Evolutionary conservation across 2,329 filamentous ascomycete genomes (phyloP), one percentile per base, ranked within the genome.

Genomic region (Fusarium palustre): DNA sequence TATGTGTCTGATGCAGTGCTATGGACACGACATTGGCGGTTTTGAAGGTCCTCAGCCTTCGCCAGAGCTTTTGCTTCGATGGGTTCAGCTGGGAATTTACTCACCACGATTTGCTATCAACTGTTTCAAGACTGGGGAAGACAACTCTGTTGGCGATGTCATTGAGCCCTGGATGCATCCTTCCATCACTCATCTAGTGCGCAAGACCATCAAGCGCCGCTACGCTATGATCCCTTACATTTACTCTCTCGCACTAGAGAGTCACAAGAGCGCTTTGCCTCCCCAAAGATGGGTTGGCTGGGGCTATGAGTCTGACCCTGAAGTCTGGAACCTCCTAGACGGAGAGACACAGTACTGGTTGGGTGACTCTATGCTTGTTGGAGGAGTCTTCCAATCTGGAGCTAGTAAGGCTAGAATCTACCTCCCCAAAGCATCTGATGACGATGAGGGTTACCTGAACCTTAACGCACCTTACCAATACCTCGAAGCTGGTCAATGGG

Each of bases 101-200:
- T 90, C 89, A 2, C 85, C 88, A 0, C 87, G 91, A 0, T 92
- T 93, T 71, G 89, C 91, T 13, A 92, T 92, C 81, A 93, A 93
- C 78, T 93, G 91, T 78, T 92, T 90, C 85, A 93, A 93, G 80
- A 93, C 91, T 0, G 84, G 86, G 0, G 81, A 85, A 1, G 88
- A 92, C 77, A 92, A 89, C 71, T 82, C 83, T 0, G 83, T 91
- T 25, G 91, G 91, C 10, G 90, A 91, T 36, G 90, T 93, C 1
- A 93, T 93, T 60, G 90, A 92, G 79, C 91, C 91, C 0, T 93
- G 90, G 89, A 92, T 92, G 89, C 91, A 92, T 73, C 88, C 90
- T 0, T 86, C 89, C 36, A 88, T 89, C 30, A 88, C 89, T 0
- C 86, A 85, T 0, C 78, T 90, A 2, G 81, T 93, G 16, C 86